phyloP scores from a whole-genome alignment of 129 eudicot genomes.

The Artemisia tridentata region DNA sequence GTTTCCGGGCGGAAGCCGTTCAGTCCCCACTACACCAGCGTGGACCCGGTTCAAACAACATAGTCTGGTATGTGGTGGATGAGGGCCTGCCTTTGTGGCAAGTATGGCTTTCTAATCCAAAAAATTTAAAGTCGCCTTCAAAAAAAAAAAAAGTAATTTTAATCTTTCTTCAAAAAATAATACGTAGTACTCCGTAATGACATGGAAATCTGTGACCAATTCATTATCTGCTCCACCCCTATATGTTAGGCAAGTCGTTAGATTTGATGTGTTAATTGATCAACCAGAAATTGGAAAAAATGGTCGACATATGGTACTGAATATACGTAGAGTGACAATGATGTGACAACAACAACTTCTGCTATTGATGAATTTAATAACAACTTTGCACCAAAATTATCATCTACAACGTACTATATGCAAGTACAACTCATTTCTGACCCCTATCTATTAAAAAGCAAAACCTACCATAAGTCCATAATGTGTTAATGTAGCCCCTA shows the following conservation, averaged over 20 bases:
- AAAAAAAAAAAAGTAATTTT: no score
- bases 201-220: background rate
- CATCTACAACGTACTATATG: background rate
- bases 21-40: no score
- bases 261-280: constrained; percentile 4
- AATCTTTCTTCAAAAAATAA: no score
- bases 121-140: no score
- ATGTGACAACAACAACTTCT: constrained; percentile 4
- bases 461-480: constrained; percentile 1
- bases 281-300: background rate
- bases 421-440: background rate
- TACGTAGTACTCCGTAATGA: background rate
- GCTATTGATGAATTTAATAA: background rate
- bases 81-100: no score
- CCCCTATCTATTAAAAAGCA: background rate
- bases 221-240: background rate
- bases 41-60: no score
- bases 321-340: background rate
- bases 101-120: no score
- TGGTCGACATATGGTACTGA: background rate
- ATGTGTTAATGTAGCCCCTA: no score
- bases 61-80: no score
- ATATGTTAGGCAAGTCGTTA: background rate
- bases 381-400: background rate
- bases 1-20: no score